Evolutionary conservation across 345 rosid genomes (phyloP).

Genomic region (Salix caprea): DNA sequence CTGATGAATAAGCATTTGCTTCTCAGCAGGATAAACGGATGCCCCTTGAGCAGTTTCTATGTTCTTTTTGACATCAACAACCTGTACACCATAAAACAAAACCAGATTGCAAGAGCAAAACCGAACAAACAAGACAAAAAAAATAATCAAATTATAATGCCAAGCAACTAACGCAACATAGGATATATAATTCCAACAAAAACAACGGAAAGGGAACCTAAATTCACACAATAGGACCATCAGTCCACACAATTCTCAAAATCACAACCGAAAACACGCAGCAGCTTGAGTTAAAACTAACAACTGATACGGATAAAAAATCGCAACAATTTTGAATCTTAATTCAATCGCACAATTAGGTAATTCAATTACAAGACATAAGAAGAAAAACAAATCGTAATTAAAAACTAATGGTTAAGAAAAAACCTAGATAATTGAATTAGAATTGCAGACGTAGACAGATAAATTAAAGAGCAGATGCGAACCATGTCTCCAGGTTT

Average conservation of each 20-base stretch:
- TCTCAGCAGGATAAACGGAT: conserved; percentile 61
- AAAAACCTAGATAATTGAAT: neutral
- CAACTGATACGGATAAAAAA: no score
- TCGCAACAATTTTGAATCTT: neutral
- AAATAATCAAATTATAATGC: neutral
- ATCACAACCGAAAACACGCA: neutral
- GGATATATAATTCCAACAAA: neutral
- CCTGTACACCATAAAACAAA: conserved; percentile 26
- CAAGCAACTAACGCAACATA: neutral
- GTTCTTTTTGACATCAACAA: conserved; percentile 67
- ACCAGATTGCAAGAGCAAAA: neutral
- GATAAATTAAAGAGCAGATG: neutral
- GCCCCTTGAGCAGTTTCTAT: conserved; percentile 69
- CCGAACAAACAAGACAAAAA: neutral
- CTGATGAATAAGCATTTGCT: conserved; percentile 77
- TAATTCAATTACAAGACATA: neutral
- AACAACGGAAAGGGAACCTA: neutral
- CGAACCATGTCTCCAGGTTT: conserved; percentile 53
- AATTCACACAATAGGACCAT: neutral
- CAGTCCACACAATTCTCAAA: neutral
- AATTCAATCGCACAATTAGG: neutral
- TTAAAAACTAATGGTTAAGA: no score
- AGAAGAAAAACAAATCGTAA: neutral
- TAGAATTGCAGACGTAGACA: neutral
- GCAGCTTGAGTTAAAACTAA: neutral